Evolutionary conservation across 257 asterid genomes (phyloP), one percentile per base, ranked within the genome.

Genomic region (Lycium ferocissimum): DNA sequence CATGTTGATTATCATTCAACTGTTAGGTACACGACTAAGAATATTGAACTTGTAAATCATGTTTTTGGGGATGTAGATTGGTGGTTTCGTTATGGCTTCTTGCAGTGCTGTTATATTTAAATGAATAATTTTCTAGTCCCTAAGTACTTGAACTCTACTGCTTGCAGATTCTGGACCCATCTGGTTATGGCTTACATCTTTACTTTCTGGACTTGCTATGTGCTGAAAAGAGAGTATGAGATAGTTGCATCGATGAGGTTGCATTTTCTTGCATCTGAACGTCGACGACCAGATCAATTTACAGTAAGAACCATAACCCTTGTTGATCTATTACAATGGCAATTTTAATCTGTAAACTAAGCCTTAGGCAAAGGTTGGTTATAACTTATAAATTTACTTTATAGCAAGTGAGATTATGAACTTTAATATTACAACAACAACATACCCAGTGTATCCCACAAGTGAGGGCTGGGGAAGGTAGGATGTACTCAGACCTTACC

Each of bases 201-300:
- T 84, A 92, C 98, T 69, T 84, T 94, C 85, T 96, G 99, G 99
- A 93, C 98, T 61, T 94, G 96, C 88, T 94, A 91, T 89, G 87
- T 89, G 63, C 88, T 96, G 89, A 57, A 80, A 87, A 94, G 92
- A 92, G 99, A 94, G 92, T 96, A 96, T 71, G 96, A 79, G 87
- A 87, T 65, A 17, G 72, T 96, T 88, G 93, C 98, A 62, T 49
- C 90, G 84, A 91, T 96, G 99, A 97, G 99, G 87, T 85, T 96
- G 86, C 94, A 96, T 87, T 96, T 94, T 90, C 93, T 96, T 86
- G 96, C 98, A 83, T 91, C 99, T 51, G 95, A 91, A 85, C 92
- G 84, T 83, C 98, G 99, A 6, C 98, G 98, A 61, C 98, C 99
- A 65, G 98, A 94, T 88, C 99, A 96, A 78, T 96, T 90, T 87